Evolutionary conservation across 345 rosid genomes (phyloP).

Genomic region (Dipteronia dyeriana): DNA sequence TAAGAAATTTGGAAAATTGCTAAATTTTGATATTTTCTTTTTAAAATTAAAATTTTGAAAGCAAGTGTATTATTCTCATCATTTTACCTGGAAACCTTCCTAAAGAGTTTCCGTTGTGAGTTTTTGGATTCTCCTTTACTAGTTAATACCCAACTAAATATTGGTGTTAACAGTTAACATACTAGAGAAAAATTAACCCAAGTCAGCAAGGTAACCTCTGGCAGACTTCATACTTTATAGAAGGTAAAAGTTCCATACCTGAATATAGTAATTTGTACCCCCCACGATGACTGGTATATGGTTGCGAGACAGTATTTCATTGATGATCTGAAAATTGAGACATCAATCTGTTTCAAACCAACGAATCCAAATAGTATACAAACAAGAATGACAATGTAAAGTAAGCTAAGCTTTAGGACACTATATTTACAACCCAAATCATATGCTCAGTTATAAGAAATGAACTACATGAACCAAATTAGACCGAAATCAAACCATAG

Average conservation of each 20-base stretch:
- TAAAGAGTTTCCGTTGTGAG: too few relatives aligned
- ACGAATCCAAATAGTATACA: neutral
- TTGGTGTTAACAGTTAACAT: too few relatives aligned
- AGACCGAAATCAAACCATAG: neutral
- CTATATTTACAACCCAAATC: neutral
- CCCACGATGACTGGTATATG: conserved; percentile 85
- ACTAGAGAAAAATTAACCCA: neutral
- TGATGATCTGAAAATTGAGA: conserved; percentile 60
- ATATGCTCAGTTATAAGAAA: neutral
- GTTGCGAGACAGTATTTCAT: conserved; percentile 69
- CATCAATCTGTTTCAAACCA: conserved; percentile 16
- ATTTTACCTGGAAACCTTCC: too few relatives aligned
- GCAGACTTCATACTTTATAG: neutral
- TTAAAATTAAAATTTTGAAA: neutral
- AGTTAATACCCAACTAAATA: too few relatives aligned
- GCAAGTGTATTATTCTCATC: too few relatives aligned
- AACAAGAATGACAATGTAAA: neutral
- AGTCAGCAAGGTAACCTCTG: neutral
- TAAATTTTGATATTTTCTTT: neutral
- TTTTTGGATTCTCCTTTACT: too few relatives aligned
- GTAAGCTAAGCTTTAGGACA: neutral
- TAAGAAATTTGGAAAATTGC: neutral
- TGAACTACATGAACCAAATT: neutral
- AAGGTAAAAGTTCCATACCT: conserved; percentile 44
- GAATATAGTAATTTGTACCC: conserved; percentile 92